Base-by-base conservation (phyloP, 1,284 basidiomycete species). In the Marasmius tenuissimus region DNA sequence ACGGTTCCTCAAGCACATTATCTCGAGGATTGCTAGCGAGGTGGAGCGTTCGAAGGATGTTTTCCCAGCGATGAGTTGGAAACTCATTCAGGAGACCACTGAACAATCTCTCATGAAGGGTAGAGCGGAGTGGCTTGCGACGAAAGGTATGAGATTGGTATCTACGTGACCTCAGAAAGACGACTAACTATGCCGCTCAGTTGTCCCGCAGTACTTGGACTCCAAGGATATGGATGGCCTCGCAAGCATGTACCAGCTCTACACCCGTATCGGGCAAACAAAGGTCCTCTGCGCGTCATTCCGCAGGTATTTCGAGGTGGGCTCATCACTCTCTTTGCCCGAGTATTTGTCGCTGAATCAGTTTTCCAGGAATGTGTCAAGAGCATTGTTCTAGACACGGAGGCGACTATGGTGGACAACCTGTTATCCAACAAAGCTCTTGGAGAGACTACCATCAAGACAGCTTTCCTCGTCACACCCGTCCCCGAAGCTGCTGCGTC, bases 401-500 rank as follows among this genome's bases (percentile, higher is more conserved):
- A 94, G 66, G 86, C 94, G 60, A 78, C 86, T 38, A 96, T 97
- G 92, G 89, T 97, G 7, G 81, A 87, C 20, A 81, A 84, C 12
- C 84, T 96, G 0, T 80, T 96, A 35, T 78, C 83, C 1, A 85
- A 94, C 76, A 94, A 92, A 70, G 73, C 79, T 1, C 84, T 88
- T 60, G 82, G 85, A 2, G 86, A 91, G 68, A 67, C 72, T 3
- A 76, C 85, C 12, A 78, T 90, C 35, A 69, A 70, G 1, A 70
- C 71, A 3, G 71, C 82, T 66, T 85, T 93, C 75, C 71, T 48
- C 63, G 61, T 64, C 45, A 63, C 61, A 9, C 50, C 65, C 2
- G 64, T 65, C 0, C 52, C 66, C 27, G 27, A 67, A 40, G 34
- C 65, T 40, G 42, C 61, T 10, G 69, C 66, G 4, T 75, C 78